A percentile compares a stretch with the other conserved stretches of the same genome.
Conservation (phyloP, 495 filamentous ascomycete species). For the Hypoxylon crocopeplum region DNA sequence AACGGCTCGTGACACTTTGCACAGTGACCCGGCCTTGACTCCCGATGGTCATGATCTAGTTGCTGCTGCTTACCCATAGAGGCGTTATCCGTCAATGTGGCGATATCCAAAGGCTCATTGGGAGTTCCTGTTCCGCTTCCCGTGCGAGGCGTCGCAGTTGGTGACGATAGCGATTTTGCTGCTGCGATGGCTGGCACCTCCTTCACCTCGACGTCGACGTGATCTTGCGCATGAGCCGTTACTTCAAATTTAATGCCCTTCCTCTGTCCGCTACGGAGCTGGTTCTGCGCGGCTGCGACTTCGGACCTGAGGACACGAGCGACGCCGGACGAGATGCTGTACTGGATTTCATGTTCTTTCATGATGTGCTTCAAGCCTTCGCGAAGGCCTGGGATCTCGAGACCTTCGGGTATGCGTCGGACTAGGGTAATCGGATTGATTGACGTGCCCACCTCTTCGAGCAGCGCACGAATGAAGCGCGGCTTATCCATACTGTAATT, state of each 20-base stretch:
- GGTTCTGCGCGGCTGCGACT: conserved; percentile 81
- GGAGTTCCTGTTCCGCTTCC: conserved; percentile 46
- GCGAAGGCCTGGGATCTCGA: conserved; percentile 87
- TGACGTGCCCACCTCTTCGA: conserved; percentile 91
- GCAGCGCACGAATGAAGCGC: conserved; percentile 86
- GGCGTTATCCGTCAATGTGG: conserved; percentile 38
- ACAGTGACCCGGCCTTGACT: conserved; percentile 60
- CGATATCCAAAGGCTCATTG: conserved; percentile 25
- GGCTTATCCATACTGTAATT: conserved; percentile 97
- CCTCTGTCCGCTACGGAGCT: conserved; percentile 74
- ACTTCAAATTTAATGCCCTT: conserved; percentile 91
- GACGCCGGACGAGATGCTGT: conserved; percentile 87
- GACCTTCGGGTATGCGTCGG: conserved; percentile 84
- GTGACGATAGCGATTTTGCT: conserved; percentile 19
- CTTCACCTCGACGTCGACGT: conserved; percentile 49
- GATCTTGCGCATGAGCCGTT: conserved; percentile 48
- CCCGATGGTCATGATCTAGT: conserved; percentile 25
- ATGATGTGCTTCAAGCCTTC: conserved; percentile 86
- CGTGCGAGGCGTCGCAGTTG: conserved; percentile 38
- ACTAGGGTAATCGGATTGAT: conserved; percentile 92
- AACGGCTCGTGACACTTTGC: conserved; percentile 69
- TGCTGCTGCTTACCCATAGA: conserved; percentile 9
- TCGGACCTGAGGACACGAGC: conserved; percentile 86
- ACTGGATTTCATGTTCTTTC: conserved; percentile 91
- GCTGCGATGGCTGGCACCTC: conserved; percentile 15